A percentile compares a stretch with the other conserved stretches of the same genome.
Conservation (phyloP, 2,329 filamentous ascomycete species). For the Hymenoscyphus fraxineus region DNA sequence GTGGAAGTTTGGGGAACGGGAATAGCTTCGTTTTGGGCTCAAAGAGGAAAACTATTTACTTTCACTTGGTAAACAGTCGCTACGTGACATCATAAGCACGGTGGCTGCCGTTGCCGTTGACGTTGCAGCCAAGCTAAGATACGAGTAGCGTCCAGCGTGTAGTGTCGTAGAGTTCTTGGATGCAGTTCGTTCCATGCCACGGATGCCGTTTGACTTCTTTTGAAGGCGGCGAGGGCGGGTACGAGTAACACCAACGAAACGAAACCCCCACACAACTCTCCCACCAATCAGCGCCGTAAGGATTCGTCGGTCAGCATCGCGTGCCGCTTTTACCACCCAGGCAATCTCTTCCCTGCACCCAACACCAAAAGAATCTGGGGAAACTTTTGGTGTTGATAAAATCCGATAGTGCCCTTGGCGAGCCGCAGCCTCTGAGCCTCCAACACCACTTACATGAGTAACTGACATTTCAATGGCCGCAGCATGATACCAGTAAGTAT, state of each 20-base stretch:
- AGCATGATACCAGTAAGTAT: slow-evolving; percentile 28
- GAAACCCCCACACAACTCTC: not conserved
- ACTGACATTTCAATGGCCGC: slow-evolving; percentile 24
- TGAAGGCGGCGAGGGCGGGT: no score
- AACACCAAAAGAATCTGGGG: not conserved
- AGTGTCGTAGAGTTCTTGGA: not conserved
- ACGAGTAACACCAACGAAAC: not conserved
- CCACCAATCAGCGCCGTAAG: not conserved
- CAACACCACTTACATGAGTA: not conserved
- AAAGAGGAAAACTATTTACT: not conserved
- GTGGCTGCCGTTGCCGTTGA: not conserved
- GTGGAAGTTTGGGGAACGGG: not conserved
- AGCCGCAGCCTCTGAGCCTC: not conserved
- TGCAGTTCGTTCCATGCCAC: not conserved
- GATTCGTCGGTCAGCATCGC: not conserved
- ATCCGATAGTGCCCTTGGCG: not conserved
- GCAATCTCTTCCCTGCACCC: not conserved
- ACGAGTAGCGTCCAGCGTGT: no score
- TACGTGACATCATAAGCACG: not conserved
- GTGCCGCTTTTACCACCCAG: not conserved
- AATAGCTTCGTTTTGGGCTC: not conserved
- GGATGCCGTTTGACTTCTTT: not conserved
- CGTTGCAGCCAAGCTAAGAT: no score
- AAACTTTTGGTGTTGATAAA: not conserved
- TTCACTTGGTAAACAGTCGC: not conserved